These are phyloP conservation scores for Hermanozyma aechmeae DNA, from an alignment of 805 yeast species.

Conservation along the genomic window DNA sequence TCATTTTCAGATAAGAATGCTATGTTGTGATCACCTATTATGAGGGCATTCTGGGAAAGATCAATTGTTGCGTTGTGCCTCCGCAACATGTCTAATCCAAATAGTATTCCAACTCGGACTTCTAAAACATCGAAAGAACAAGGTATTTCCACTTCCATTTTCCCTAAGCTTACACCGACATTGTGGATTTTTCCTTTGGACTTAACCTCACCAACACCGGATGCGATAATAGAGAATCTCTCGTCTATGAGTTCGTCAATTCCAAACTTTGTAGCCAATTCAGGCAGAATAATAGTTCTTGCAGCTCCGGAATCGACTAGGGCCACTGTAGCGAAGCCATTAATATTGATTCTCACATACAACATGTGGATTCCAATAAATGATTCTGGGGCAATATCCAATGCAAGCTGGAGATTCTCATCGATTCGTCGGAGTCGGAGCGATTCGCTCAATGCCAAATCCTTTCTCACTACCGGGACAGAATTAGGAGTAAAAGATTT, in stretches of 20 bases:
- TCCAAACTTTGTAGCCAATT: slow-evolving; percentile 64
- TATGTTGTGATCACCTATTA: slow-evolving; percentile 62
- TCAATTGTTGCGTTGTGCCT: slow-evolving; percentile 82
- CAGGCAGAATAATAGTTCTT: slow-evolving; percentile 71
- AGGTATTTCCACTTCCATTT: slow-evolving; percentile 28
- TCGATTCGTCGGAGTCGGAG: too few species aligned
- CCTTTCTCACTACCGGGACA: too few species aligned
- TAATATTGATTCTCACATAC: slow-evolving; percentile 67
- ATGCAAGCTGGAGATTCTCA: slow-evolving; percentile 70
- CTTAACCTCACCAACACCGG: slow-evolving; percentile 80
- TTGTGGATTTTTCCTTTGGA: slow-evolving; percentile 82
- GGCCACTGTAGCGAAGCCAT: slow-evolving; percentile 77
- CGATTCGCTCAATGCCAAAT: too few species aligned
- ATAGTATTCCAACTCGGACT: slow-evolving; percentile 58
- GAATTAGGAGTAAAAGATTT: too few species aligned
- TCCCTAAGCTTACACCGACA: slow-evolving; percentile 75
- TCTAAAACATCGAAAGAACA: slow-evolving; percentile 44
- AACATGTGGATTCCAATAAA: slow-evolving; percentile 81
- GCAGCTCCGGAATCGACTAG: slow-evolving; percentile 98
- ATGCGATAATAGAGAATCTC: slow-evolving; percentile 72
- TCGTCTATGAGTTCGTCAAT: slow-evolving; percentile 67
- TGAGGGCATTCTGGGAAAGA: slow-evolving; percentile 52
- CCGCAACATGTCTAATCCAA: slow-evolving; percentile 87
- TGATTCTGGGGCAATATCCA: slow-evolving; percentile 84
- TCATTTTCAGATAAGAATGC: slow-evolving; percentile 68